phyloP scores from a whole-genome alignment of 2,329 filamentous ascomycete species.

The Cladosporium oxysporum region DNA sequence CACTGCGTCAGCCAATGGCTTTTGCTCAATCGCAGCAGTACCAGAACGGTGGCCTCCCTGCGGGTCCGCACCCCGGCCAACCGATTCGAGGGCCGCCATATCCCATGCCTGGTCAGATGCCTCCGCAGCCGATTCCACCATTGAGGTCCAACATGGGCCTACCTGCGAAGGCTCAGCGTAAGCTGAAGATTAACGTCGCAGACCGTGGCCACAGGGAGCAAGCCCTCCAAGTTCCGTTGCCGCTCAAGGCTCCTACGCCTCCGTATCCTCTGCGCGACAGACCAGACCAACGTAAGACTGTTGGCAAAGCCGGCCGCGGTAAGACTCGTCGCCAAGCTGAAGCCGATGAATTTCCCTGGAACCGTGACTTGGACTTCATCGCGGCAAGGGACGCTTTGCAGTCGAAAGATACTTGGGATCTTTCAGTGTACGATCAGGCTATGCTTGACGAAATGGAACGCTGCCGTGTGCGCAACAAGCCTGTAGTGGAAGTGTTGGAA shows the following conservation, averaged over 20 bases:
- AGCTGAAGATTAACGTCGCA: slow-evolving; percentile 10
- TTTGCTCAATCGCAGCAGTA: slow-evolving; percentile 10
- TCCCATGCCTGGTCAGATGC: background rate
- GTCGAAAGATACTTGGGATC: slow-evolving; percentile 33
- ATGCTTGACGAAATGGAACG: slow-evolving; percentile 31
- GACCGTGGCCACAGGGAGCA: background rate
- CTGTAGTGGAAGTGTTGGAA: slow-evolving; percentile 31
- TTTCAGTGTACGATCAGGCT: slow-evolving; percentile 31
- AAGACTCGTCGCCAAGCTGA: slow-evolving; percentile 30
- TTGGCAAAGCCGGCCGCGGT: slow-evolving; percentile 25
- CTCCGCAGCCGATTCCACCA: background rate
- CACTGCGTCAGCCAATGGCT: background rate
- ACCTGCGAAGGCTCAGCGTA: background rate
- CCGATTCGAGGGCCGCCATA: background rate
- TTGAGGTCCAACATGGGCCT: background rate
- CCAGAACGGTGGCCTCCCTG: background rate
- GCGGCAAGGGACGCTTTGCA: slow-evolving; percentile 27
- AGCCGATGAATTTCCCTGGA: slow-evolving; percentile 36
- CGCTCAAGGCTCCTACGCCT: slow-evolving; percentile 9
- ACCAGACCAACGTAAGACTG: slow-evolving; percentile 23
- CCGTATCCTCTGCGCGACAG: slow-evolving; percentile 22
- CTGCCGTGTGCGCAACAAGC: slow-evolving; percentile 30
- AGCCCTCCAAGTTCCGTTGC: background rate
- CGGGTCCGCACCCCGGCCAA: background rate
- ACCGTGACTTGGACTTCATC: slow-evolving; percentile 33